Conservation (phyloP, 371 early-diverging fungal genomes). For the Apophysomyces elegans region DNA sequence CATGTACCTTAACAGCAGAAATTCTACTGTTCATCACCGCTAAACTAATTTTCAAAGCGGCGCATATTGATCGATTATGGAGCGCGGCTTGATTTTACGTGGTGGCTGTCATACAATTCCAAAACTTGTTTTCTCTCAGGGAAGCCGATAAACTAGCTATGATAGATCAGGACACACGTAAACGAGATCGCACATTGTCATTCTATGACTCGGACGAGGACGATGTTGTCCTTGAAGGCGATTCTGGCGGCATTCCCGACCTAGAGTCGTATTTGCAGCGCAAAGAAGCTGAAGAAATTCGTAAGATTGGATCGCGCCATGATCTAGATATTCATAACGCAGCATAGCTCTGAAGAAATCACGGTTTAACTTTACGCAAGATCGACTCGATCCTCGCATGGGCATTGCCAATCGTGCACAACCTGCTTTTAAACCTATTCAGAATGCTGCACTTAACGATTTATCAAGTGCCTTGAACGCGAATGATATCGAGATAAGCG, state of each 20-base stretch:
- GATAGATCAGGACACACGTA: background rate
- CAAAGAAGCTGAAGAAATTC: background rate
- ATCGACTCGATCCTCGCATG: background rate
- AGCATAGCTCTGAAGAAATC: background rate
- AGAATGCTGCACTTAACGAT: background rate
- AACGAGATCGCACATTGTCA: constrained; percentile 3
- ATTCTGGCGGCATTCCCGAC: background rate
- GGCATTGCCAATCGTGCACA: background rate
- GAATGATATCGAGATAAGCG: background rate
- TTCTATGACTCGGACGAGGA: constrained; percentile 11
- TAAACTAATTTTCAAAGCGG: too few species aligned
- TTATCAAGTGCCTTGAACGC: background rate
- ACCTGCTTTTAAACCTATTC: constrained; percentile 11
- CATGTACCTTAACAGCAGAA: too few species aligned
- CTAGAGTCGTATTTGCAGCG: background rate
- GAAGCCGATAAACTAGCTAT: background rate
- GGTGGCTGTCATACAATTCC: too few species aligned
- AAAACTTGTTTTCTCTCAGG: too few species aligned
- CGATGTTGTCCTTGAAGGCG: background rate
- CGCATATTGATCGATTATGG: too few species aligned
- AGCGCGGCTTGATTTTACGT: too few species aligned
- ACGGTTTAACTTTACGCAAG: background rate
- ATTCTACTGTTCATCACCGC: too few species aligned
- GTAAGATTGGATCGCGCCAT: background rate
- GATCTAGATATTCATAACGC: background rate